Conservation (phyloP, 2,329 filamentous ascomycete species). For the Ascochyta fabae region DNA sequence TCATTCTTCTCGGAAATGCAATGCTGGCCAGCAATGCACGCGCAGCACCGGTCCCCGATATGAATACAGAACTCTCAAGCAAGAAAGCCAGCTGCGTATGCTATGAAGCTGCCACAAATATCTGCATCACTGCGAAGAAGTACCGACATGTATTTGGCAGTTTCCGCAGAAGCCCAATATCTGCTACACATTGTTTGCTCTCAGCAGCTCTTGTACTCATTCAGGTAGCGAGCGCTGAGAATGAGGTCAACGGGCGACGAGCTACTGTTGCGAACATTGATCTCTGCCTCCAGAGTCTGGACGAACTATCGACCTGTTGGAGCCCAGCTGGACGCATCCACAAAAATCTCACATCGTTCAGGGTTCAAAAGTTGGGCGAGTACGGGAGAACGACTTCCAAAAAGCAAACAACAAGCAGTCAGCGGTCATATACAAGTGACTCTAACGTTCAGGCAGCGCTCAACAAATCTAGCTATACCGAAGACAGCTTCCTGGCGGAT, state of each 20-base stretch:
- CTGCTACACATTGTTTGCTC: constrained; percentile 47
- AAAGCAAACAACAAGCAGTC: too few relatives aligned
- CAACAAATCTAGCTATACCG: too few relatives aligned
- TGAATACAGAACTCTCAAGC: constrained; percentile 30
- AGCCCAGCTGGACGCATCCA: neutral
- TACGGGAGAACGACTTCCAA: too few relatives aligned
- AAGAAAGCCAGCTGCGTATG: constrained; percentile 22
- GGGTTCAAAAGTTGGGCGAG: neutral
- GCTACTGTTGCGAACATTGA: neutral
- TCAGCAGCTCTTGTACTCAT: constrained; percentile 40
- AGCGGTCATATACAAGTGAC: too few relatives aligned
- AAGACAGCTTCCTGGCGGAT: too few relatives aligned
- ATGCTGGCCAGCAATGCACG: constrained; percentile 32
- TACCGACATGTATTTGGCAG: constrained; percentile 45
- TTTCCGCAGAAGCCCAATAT: constrained; percentile 46
- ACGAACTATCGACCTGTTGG: neutral
- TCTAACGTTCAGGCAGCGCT: too few relatives aligned
- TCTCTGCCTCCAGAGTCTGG: constrained; percentile 1
- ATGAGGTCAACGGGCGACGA: neutral
- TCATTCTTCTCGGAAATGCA: constrained; percentile 43
- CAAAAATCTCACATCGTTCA: neutral
- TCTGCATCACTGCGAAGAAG: constrained; percentile 2
- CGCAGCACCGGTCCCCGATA: constrained; percentile 8
- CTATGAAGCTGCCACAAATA: constrained; percentile 2
- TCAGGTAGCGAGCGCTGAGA: neutral